A percentile compares a stretch with the other conserved stretches of the same genome.
Evolutionary conservation across 2,329 filamentous ascomycete species (phyloP).

Genomic region (Cadophora gregata): DNA sequence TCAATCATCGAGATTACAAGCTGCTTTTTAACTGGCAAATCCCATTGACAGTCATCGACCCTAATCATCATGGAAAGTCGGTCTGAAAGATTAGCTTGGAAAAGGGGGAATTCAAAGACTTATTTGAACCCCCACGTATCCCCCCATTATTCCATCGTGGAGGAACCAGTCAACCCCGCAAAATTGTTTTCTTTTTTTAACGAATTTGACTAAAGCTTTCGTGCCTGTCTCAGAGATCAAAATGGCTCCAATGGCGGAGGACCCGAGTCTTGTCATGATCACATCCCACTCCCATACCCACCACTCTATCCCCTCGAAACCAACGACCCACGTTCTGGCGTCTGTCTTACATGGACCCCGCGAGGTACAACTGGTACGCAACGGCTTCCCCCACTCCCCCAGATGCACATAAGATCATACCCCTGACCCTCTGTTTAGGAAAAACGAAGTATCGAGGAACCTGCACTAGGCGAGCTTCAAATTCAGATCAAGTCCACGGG

Average conservation of each 20-base stretch:
- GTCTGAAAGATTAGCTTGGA: slow-evolving; percentile 19
- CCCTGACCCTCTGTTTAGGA: slow-evolving; percentile 50
- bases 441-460: slow-evolving; percentile 50
- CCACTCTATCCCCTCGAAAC: slow-evolving; percentile 21
- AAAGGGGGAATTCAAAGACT: not conserved
- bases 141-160: slow-evolving; percentile 15
- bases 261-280: slow-evolving; percentile 20
- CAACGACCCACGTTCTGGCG: slow-evolving; percentile 17
- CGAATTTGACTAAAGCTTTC: slow-evolving; percentile 14
- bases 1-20: slow-evolving; percentile 24
- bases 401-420: slow-evolving; percentile 17
- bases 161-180: slow-evolving; percentile 18
- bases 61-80: slow-evolving; percentile 16
- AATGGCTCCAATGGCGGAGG: slow-evolving; percentile 29
- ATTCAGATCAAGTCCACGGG: slow-evolving; percentile 69
- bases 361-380: slow-evolving; percentile 62
- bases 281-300: slow-evolving; percentile 12
- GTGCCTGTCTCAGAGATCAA: slow-evolving; percentile 16
- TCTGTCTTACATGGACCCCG: slow-evolving; percentile 56
- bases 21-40: slow-evolving; percentile 25
- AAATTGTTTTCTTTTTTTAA: slow-evolving; percentile 15
- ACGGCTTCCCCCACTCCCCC: slow-evolving; percentile 20
- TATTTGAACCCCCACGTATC: slow-evolving; percentile 22
- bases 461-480: slow-evolving; percentile 61
- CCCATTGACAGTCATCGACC: not conserved